phyloP scores from a whole-genome alignment of 2,329 filamentous ascomycete species.

The Penicillium sp. region DNA sequence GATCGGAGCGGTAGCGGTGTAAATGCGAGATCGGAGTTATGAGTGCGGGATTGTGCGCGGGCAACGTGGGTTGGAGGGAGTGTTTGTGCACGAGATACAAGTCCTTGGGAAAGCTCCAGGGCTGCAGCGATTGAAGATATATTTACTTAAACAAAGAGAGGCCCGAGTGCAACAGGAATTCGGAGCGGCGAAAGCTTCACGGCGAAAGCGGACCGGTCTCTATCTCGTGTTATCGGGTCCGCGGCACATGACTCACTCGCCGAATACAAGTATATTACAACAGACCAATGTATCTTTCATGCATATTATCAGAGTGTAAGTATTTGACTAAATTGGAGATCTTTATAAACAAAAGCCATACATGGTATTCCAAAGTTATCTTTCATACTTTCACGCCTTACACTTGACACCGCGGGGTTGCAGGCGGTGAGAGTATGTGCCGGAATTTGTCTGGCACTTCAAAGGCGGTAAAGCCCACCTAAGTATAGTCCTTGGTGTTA shows the following conservation, averaged over 20 bases:
- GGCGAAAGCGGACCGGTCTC: slow-evolving; percentile 11
- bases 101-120: background rate
- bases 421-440: background rate
- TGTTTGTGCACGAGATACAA: background rate
- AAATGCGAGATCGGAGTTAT: slow-evolving; percentile 1
- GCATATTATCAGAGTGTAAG: background rate
- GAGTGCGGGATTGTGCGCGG: background rate
- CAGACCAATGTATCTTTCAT: background rate
- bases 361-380: background rate
- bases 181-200: slow-evolving; percentile 1
- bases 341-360: background rate
- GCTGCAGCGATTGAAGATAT: background rate
- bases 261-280: background rate
- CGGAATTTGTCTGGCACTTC: background rate
- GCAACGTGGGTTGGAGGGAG: background rate
- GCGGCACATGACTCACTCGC: slow-evolving; percentile 6
- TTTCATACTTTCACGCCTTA: background rate
- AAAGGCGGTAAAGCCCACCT: background rate
- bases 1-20: slow-evolving; percentile 2
- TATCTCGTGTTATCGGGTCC: background rate
- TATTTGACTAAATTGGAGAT: background rate
- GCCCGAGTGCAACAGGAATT: background rate
- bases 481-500: too few species aligned
- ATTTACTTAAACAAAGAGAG: background rate
- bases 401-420: background rate